A percentile compares a stretch with the other conserved stretches of the same genome.
Conservation (phyloP, 2,329 filamentous ascomycete genomes). For the Monosporascus sp. region DNA sequence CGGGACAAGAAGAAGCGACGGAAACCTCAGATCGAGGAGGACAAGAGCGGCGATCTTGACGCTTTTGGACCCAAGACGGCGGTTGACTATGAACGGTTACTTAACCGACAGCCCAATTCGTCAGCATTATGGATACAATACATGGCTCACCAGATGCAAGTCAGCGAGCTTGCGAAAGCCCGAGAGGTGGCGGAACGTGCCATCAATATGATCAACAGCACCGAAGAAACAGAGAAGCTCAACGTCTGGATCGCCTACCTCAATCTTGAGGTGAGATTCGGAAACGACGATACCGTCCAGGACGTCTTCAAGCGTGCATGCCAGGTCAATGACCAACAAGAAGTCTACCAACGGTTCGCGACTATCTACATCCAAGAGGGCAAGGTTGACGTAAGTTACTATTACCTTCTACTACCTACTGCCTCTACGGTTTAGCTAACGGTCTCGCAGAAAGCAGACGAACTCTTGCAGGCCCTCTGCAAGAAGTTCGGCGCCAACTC, state of each 20-base stretch:
- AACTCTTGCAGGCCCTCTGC: slow-evolving; percentile 76
- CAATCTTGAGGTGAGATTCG: slow-evolving; percentile 90
- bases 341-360: slow-evolving; percentile 81
- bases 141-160: slow-evolving; percentile 96
- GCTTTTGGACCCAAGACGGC: slow-evolving; percentile 81
- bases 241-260: slow-evolving; percentile 94
- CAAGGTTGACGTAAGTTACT: slow-evolving; percentile 66
- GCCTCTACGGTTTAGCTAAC: slow-evolving; percentile 19
- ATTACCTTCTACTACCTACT: background rate
- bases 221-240: slow-evolving; percentile 86
- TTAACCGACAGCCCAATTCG: slow-evolving; percentile 90
- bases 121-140: slow-evolving; percentile 92
- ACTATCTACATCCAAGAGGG: slow-evolving; percentile 93
- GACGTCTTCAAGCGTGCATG: slow-evolving; percentile 87
- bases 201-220: slow-evolving; percentile 82
- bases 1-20: slow-evolving; percentile 63
- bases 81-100: slow-evolving; percentile 87
- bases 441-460: slow-evolving; percentile 70
- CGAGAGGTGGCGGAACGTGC: slow-evolving; percentile 87
- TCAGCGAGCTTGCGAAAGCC: slow-evolving; percentile 83
- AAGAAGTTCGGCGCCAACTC: slow-evolving; percentile 84
- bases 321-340: slow-evolving; percentile 86
- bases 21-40: slow-evolving; percentile 74
- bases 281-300: slow-evolving; percentile 74
- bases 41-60: slow-evolving; percentile 89